Base-by-base conservation (phyloP, 768 basidiomycete species). In the Tricholoma hemisulphureum region DNA sequence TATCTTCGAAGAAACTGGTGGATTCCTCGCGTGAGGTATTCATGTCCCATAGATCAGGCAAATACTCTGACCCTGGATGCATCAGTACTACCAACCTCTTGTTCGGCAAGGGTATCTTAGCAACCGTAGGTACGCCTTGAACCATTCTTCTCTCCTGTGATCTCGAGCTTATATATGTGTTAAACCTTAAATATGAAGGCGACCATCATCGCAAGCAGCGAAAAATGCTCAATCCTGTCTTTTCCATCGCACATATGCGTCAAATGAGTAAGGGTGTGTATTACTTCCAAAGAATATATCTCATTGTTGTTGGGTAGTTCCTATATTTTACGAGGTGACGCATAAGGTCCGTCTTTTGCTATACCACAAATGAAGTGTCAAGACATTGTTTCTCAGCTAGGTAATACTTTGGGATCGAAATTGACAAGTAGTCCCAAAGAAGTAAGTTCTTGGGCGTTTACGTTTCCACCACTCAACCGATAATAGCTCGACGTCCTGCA, bases 1-100 rank as follows among this genome's bases (percentile, higher is more conserved):
- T 70, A 69, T 75, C 21, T 76, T 73, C 35, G 77, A 77, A 48
- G 75, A 76, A 55, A 70, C 71, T 0, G 63, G 70, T 52, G 65
- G 67, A 61, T 75, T 75, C 57, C 69, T 75, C 58, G 61, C 64
- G 75, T 72, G 34, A 37, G 34, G 45, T 26, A 46, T 61, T 18
- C 10, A 18, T n/a, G 6, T 34, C 32, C 14, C 14, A 31, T 37
- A 8, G 24, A 18, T 20, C 26, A 18, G 26, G 32, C 32, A 34
- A 34, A 34, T 13, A 8, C 14, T 16, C 23, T 31, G 51, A 31
- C 16, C 1, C 21, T n/a, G 13, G 9, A n/a, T n/a, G n/a, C n/a
- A n/a, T 7, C 41, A 60, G 59, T n/a, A 24, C 41, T 10, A 53
- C 56, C n/a, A 20, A 9, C 3, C 10, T 51, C 28, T 11, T 41